Percentiles rank a stretch among this genome's conserved stretches.
Conservation (phyloP, 345 rosid species). For the Rhodamnia rubescens region DNA sequence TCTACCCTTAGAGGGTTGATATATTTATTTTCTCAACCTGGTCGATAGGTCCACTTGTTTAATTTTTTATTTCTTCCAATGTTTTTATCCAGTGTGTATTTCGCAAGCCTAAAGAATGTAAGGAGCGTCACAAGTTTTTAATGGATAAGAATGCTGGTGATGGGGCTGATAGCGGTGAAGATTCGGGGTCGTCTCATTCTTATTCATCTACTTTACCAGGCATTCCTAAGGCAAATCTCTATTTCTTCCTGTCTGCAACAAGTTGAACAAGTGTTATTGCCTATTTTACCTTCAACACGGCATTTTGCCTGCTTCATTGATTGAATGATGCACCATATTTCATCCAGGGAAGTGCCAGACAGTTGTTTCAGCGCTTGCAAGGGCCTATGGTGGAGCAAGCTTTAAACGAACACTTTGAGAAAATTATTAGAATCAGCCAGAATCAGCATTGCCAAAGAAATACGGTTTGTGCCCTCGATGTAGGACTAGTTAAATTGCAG, state of each 20-base stretch:
- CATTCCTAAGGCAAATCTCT: slow-evolving; percentile 73
- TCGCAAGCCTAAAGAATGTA: slow-evolving; percentile 86
- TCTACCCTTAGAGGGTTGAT: not conserved
- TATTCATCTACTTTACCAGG: slow-evolving; percentile 99
- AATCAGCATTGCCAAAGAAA: slow-evolving; percentile 42
- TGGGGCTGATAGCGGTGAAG: slow-evolving; percentile 99
- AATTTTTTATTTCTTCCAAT: not conserved
- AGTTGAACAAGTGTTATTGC: not conserved
- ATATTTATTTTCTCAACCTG: not conserved
- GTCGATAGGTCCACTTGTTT: not conserved
- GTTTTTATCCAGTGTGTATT: slow-evolving; percentile 54
- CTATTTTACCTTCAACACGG: not conserved
- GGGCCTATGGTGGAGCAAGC: slow-evolving; percentile 96
- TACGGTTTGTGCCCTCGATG: slow-evolving; percentile 32
- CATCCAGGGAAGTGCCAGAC: slow-evolving; percentile 95
- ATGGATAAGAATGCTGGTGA: slow-evolving; percentile 88
- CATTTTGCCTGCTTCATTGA: not conserved
- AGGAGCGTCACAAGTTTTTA: slow-evolving; percentile 89
- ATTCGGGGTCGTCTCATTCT: slow-evolving; percentile 93
- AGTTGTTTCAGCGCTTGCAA: slow-evolving; percentile 91
- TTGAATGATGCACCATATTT: slow-evolving; percentile 8
- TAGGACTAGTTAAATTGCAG: not conserved
- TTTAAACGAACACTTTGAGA: slow-evolving; percentile 91
- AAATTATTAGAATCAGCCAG: slow-evolving; percentile 69
- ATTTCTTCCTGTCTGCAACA: not conserved